Evolutionary conservation across 1,139 yeast genomes (phyloP), one percentile per base, ranked within the genome.

Genomic region (Yamadazyma jaroonii): DNA sequence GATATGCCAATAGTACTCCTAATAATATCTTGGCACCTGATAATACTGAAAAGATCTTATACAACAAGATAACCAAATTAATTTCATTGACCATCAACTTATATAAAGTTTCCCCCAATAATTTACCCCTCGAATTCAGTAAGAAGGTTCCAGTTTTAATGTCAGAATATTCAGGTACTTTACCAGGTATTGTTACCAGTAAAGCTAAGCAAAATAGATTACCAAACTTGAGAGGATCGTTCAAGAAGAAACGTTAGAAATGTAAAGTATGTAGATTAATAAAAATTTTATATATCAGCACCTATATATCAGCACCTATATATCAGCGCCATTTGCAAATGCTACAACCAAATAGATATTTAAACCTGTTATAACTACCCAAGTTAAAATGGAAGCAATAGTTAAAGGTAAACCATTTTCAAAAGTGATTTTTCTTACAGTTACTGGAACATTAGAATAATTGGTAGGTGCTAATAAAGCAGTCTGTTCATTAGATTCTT

Each of bases 161-260:
- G 53, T 76, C 82, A 13, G 87, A 84, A 48, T 89, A 85, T 52
- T 67, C 76, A 31, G 97, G 97, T 38, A 74, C 84, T 1, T 71
- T 89, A 52, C 97, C 96, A 1, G 88, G 88, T 0, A 74, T 39
- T 41, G 62, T 59, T 4, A 55, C 54, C 3, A 45, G 47, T 28
- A 53, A 52, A 36, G 34, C 37, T 12, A 59, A 56, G 37, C 46
- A 60, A 6, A 45, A 60, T 9, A 60, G 76, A 40, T 56, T 71
- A 38, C 70, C 74, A 12, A 65, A 66, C 36, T 61, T 69, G 25
- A 60, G 72, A 44, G 67, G 70, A 7, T 67, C 74, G 4, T 61
- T 63, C 48, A 61, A 64, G 51, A 68, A 69, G 57, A 66, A 38
- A 30, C 38, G 41, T 31, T 38, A 30, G 30, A 60, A 48, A 56